A percentile compares a stretch with the other conserved stretches of the same genome.
Conservation (phyloP, 345 rosid genomes). For the Microthlaspi erraticum region DNA sequence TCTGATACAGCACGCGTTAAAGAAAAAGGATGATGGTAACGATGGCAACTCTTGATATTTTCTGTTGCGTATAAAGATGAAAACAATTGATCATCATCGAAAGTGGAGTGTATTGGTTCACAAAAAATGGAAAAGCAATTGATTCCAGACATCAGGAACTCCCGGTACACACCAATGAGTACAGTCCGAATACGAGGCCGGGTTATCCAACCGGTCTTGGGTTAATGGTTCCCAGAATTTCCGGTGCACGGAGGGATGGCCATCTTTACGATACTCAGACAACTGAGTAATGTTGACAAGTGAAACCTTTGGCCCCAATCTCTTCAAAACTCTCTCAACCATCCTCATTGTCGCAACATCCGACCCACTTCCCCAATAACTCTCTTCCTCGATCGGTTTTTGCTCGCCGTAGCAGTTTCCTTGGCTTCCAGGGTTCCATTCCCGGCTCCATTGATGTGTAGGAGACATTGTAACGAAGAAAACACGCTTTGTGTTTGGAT, state of each 20-base stretch:
- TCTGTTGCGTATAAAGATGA: too few relatives aligned
- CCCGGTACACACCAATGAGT: constrained; percentile 98
- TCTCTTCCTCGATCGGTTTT: constrained; percentile 60
- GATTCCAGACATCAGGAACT: constrained; percentile 95
- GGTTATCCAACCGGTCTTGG: constrained; percentile 64
- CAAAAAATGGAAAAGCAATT: constrained; percentile 77
- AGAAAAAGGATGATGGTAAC: too few relatives aligned
- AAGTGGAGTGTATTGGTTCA: too few relatives aligned
- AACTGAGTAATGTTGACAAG: constrained; percentile 89
- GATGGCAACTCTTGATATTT: too few relatives aligned
- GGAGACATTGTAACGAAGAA: constrained; percentile 97
- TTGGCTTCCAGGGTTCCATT: constrained; percentile 74
- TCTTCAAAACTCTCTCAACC: constrained; percentile 64
- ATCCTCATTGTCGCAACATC: constrained; percentile 79
- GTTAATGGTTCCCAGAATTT: constrained; percentile 92
- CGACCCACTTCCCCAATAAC: constrained; percentile 93
- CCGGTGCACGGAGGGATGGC: constrained; percentile 89
- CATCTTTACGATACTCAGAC: constrained; percentile 94
- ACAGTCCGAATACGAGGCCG: constrained; percentile 83
- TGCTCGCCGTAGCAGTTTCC: constrained; percentile 86
- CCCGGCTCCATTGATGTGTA: constrained; percentile 86
- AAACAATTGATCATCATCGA: too few relatives aligned
- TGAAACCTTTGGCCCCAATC: constrained; percentile 69
- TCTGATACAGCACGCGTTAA: too few relatives aligned
- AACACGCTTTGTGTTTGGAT: constrained; percentile 57